phyloP scores from a whole-genome alignment of 495 filamentous ascomycete species.

The Xylaria bambusicola region DNA sequence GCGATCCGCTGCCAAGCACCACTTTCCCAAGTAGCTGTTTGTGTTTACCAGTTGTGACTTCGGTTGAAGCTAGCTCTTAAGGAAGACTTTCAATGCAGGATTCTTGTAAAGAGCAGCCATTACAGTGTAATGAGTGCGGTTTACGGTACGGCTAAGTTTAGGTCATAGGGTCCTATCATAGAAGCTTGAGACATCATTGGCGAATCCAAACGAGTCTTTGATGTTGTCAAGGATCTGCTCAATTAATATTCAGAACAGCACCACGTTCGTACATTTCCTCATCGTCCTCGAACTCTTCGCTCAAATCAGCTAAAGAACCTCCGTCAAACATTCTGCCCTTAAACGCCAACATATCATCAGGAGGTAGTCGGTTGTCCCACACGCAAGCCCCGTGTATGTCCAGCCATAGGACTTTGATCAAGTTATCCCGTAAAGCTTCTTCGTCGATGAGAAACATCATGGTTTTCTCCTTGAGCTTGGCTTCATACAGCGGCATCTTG shows the following conservation, averaged over 20 bases:
- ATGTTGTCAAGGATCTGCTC: too few species aligned
- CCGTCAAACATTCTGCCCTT: background rate
- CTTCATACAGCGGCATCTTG: conserved; percentile 3
- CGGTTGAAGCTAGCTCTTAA: too few species aligned
- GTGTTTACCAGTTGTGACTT: too few species aligned
- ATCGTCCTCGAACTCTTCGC: background rate
- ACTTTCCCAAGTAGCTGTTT: too few species aligned
- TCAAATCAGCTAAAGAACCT: background rate
- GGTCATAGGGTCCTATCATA: too few species aligned
- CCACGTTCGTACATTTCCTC: background rate
- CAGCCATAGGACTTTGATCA: conserved; percentile 14
- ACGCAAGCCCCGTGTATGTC: conserved; percentile 4
- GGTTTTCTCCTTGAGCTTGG: conserved; percentile 4
- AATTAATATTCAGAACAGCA: background rate
- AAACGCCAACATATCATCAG: background rate
- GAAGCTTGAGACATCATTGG: too few species aligned
- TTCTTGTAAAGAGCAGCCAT: too few species aligned
- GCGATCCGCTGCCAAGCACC: too few species aligned
- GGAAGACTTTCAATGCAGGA: too few species aligned
- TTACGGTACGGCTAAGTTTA: too few species aligned
- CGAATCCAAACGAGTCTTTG: too few species aligned
- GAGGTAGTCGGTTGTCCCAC: conserved; percentile 7
- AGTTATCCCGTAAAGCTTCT: background rate
- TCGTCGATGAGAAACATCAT: conserved; percentile 8
- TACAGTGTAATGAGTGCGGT: too few species aligned